Evolutionary conservation across 2,329 filamentous ascomycete genomes (phyloP), one percentile per base, ranked within the genome.

Genomic region (Scedosporium apiospermum): DNA sequence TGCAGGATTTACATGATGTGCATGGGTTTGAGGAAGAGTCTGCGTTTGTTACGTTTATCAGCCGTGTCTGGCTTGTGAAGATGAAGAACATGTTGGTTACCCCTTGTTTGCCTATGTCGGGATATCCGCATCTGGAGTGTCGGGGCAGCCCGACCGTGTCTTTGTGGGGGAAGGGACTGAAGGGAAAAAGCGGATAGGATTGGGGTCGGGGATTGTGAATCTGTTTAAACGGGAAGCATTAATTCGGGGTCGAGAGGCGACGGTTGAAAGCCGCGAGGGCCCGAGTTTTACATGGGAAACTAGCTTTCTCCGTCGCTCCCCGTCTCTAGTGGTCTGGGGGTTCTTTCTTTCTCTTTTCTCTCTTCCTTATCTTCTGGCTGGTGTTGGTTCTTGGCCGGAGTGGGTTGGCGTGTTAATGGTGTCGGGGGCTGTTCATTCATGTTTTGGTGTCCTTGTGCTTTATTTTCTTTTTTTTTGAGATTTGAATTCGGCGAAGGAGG

Each of bases 391-490:
- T 57, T 63, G 57, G 21, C 61, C 57, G 21, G 44, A 46, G 30
- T 53, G 57, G 21, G 41, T 65, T 58, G 60, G 42, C 23, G 42
- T 34, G 38, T 44, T 55, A 38, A 49, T 57, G 21, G 23, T 46
- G 38, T 53, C 57, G 30, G 14, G 42, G 53, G 62, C 23, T n/a
- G 42, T 44, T 26, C 44, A 49, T 44, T 26, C 44, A 49, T 30
- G 42, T 34, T 18, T 63, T 53, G 58, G 44, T 23, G 44, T 49
- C 26, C 18, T 42, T 58, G 51, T 51, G 34, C 23, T 63, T 63
- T 62, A n/a, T n/a, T 62, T 41, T 55, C 38, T 63, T 57, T 60
- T 63, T 58, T 41, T 30, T 60, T 27, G 38, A 38, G 10, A 23
- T 63, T 46, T 61, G 6, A 58, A 62, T 42, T 60, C 34, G 34